Evolutionary conservation across 768 basidiomycete species (phyloP), one percentile per base, ranked within the genome.

Genomic region (Boletus rubescentipes): DNA sequence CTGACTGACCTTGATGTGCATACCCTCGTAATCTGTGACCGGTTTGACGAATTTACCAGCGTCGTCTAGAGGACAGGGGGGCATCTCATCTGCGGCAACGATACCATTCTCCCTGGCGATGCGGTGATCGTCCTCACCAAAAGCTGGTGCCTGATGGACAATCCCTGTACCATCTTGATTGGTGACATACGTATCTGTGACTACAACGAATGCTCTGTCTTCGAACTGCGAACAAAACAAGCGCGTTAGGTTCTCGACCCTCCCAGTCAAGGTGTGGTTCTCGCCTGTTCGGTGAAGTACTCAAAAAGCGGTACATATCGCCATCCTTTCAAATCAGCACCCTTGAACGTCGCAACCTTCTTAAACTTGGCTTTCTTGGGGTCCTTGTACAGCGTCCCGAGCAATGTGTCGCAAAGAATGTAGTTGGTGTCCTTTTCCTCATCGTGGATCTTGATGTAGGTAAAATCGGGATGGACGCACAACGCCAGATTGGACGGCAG

Each of bases 111-210:
- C 84, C 55, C 96, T 79, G 26, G 91, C 88, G 63, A 99, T 83
- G 49, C 97, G 90, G 71, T 98, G 92, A 80, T 99, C 97, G 64
- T 99, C 97, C 69, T 98, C 96, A 76, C 97, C 97, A 65, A 97
- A 98, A 0, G 89, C 95, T 3, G 97, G 97, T 2, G 97, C 93
- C 74, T 99, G 97, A 70, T 99, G 97, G 30, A 99, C 97, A 64
- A 98, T 95, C 63, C 97, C 97, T 29, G 97, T 99, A 66, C 97
- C 97, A 55, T 93, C 91, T 15, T 84, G 81, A 61, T 87, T 89
- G 4, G 93, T 96, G 44, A 99, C 96, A 68, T 99, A 99, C 0
- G 86, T 87, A 65, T 99, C 97, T 20, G 82, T 79, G 14, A 99
- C 70, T 15, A 99, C 93, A 51, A 87, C 74, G 77, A 96, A 98